phyloP scores from a whole-genome alignment of 2,329 filamentous ascomycete genomes.

The Orbilia brochopaga region DNA sequence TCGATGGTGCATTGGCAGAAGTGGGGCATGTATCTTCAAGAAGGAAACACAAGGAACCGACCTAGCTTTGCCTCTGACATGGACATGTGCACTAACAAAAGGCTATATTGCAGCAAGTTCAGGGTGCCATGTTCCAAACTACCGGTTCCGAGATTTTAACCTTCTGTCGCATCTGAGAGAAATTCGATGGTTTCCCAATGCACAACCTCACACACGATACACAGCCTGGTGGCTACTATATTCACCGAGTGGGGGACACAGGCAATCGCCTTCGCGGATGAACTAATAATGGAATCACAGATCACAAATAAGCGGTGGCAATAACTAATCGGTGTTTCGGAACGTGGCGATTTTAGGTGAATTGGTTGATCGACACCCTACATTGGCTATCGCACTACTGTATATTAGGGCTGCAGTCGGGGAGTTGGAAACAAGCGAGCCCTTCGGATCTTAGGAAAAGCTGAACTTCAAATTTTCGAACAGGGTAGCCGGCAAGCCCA shows the following conservation, averaged over 20 bases:
- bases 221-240: neutral
- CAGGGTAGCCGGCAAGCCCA: constrained; percentile 7
- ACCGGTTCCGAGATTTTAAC: constrained; percentile 49
- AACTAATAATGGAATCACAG: neutral
- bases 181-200: constrained; percentile 2
- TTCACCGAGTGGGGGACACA: neutral
- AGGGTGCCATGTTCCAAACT: constrained; percentile 48
- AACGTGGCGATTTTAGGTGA: constrained; percentile 7
- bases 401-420: constrained; percentile 10
- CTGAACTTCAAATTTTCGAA: constrained; percentile 5
- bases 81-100: constrained; percentile 23
- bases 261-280: neutral
- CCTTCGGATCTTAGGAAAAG: constrained; percentile 2
- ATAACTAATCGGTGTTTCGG: neutral
- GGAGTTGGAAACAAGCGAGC: constrained; percentile 9
- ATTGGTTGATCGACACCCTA: neutral
- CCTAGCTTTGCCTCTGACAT: constrained; percentile 15
- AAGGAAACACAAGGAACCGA: constrained; percentile 8
- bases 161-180: constrained; percentile 44
- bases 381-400: constrained; percentile 3
- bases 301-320: neutral
- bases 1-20: constrained; percentile 28
- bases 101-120: constrained; percentile 38
- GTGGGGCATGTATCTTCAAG: constrained; percentile 34
- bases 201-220: neutral